phyloP scores from a whole-genome alignment of 805 yeast genomes.

The Candida krabiensis region DNA sequence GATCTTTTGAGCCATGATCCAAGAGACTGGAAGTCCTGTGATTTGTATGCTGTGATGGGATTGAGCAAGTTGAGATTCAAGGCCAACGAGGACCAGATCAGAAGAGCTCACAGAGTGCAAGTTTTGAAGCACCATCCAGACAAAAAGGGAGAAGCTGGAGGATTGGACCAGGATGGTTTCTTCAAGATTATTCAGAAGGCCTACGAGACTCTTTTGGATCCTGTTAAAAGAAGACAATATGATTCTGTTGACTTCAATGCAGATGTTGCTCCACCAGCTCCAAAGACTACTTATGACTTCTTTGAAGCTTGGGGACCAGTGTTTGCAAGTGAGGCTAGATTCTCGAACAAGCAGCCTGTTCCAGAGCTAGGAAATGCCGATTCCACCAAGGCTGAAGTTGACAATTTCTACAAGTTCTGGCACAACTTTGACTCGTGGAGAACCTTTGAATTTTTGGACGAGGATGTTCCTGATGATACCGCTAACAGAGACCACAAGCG shows the following conservation, averaged over 20 bases:
- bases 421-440: constrained; percentile 97
- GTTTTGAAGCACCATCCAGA: constrained; percentile 98
- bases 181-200: constrained; percentile 98
- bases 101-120: constrained; percentile 95
- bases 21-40: constrained; percentile 97
- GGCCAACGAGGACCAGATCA: constrained; percentile 90
- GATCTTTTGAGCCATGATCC: constrained; percentile 87
- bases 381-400: constrained; percentile 77
- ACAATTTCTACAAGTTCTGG: constrained; percentile 88
- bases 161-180: constrained; percentile 90
- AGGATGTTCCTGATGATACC: constrained; percentile 98
- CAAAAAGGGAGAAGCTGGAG: constrained; percentile 90
- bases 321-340: constrained; percentile 86
- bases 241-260: constrained; percentile 94
- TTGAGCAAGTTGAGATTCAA: constrained; percentile 84
- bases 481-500: constrained; percentile 99
- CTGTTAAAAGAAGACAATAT: constrained; percentile 84
- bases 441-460: constrained; percentile 95
- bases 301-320: constrained; percentile 91
- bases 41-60: constrained; percentile 95
- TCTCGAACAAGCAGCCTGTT: constrained; percentile 88
- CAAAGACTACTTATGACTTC: constrained; percentile 65
- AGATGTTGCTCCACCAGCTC: constrained; percentile 74
- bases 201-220: constrained; percentile 83
- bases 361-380: constrained; percentile 73